Conservation (phyloP, 768 basidiomycete species). For the Hygrocybe coccinea region DNA sequence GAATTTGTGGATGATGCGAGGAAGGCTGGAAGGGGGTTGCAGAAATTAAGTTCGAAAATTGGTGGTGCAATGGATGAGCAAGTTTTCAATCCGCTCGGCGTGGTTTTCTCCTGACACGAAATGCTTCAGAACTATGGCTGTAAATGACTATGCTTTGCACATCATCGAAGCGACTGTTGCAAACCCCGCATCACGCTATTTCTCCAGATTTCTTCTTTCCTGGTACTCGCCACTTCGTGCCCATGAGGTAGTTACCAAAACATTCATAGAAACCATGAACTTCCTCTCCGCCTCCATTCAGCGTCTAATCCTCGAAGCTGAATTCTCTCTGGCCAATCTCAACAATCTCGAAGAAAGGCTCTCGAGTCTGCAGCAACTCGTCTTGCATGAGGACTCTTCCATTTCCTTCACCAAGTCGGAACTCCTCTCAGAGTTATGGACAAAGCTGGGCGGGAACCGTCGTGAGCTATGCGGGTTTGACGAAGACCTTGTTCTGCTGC, state of each 20-base stretch:
- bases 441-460: conserved; percentile 58
- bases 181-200: conserved; percentile 30
- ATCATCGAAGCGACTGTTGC: conserved; percentile 46
- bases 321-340: conserved; percentile 50
- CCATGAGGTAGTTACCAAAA: conserved; percentile 44
- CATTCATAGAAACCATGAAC: conserved; percentile 62
- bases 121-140: conserved; percentile 55
- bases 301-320: conserved; percentile 62
- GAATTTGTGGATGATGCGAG: conserved; percentile 61
- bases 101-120: neutral
- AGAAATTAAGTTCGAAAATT: conserved; percentile 59
- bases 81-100: neutral
- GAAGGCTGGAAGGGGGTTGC: conserved; percentile 53
- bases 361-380: conserved; percentile 49
- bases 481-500: conserved; percentile 48
- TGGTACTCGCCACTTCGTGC: conserved; percentile 31
- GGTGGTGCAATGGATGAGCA: conserved; percentile 69
- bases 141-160: conserved; percentile 66
- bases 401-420: conserved; percentile 44
- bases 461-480: conserved; percentile 45
- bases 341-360: conserved; percentile 61
- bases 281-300: conserved; percentile 48
- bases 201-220: conserved; percentile 37
- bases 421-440: conserved; percentile 66
- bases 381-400: conserved; percentile 52